Evolutionary conservation across 306 rosid genomes (phyloP).

Genomic region (Vigna nakashimae): DNA sequence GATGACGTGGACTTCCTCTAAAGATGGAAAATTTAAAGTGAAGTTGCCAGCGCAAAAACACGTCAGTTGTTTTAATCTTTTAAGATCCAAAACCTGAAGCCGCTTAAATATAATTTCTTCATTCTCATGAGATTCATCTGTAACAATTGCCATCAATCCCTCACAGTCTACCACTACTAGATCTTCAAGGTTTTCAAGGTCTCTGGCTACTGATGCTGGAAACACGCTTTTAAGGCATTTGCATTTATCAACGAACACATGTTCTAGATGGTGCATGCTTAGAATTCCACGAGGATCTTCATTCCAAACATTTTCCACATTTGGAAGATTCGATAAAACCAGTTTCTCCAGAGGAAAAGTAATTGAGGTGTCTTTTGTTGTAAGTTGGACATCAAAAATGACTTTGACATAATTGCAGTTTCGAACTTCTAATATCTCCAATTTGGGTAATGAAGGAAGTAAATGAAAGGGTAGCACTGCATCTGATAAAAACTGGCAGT

Average conservation of each 20-base stretch:
- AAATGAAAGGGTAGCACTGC: conserved; percentile 19
- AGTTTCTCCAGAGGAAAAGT: too few relatives aligned
- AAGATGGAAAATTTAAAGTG: conserved; percentile 5
- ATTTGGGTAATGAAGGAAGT: conserved; percentile 7
- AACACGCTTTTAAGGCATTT: conserved; percentile 33
- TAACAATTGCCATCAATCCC: not conserved
- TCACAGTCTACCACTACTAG: not conserved
- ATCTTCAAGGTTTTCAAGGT: conserved; percentile 14
- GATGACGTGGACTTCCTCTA: conserved; percentile 19
- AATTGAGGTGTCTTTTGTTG: too few relatives aligned
- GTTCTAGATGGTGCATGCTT: not conserved
- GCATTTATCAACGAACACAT: not conserved
- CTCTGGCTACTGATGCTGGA: conserved; percentile 32
- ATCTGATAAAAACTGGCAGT: not conserved
- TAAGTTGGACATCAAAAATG: not conserved
- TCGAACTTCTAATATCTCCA: not conserved
- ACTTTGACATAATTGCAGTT: not conserved
- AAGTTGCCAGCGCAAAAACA: conserved; percentile 38
- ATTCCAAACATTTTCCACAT: not conserved
- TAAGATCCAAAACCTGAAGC: not conserved
- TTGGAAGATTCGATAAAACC: too few relatives aligned
- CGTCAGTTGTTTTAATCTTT: not conserved
- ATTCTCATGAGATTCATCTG: not conserved
- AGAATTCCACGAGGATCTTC: conserved; percentile 33
- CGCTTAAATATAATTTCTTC: not conserved